Evolutionary conservation across 306 rosid species (phyloP).

Genomic region (Medicago truncatula): DNA sequence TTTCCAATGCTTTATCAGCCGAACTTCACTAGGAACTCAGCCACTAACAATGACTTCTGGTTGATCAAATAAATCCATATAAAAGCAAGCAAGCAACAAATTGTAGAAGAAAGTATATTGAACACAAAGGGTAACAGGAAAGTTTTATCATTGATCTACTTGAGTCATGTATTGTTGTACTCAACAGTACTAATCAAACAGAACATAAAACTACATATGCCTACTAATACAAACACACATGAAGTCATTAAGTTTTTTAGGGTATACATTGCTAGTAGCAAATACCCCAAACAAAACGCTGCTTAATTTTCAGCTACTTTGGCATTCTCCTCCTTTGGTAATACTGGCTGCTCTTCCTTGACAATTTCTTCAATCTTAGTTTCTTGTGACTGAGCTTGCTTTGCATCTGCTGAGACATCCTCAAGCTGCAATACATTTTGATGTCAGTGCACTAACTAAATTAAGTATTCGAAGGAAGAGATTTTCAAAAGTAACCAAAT

Average conservation of each 20-base stretch:
- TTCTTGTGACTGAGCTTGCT: constrained; percentile 49
- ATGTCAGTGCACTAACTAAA: neutral
- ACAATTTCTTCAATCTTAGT: constrained; percentile 46
- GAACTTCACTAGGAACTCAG: neutral
- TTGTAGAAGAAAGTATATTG: neutral
- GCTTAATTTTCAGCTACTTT: constrained; percentile 53
- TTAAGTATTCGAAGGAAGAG: neutral
- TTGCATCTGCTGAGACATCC: constrained; percentile 57
- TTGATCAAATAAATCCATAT: neutral
- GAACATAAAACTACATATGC: constrained; percentile 23
- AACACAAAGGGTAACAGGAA: constrained; percentile 8
- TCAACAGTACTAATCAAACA: constrained; percentile 39
- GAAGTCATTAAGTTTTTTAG: constrained; percentile 23
- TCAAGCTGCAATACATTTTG: constrained; percentile 63
- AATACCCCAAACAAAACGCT: constrained; percentile 21
- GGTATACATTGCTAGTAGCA: constrained; percentile 38
- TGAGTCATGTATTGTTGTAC: constrained; percentile 31
- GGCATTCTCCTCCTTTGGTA: constrained; percentile 50
- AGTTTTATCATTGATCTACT: constrained; percentile 41
- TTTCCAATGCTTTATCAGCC: neutral
- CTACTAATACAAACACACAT: constrained; percentile 39
- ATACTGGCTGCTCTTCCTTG: constrained; percentile 48
- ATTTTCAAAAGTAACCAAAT: neutral
- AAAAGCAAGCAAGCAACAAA: neutral
- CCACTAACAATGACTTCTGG: neutral